Evolutionary conservation across 2,329 filamentous ascomycete species (phyloP), one percentile per base, ranked within the genome.

Genomic region (Cercospora janseana): DNA sequence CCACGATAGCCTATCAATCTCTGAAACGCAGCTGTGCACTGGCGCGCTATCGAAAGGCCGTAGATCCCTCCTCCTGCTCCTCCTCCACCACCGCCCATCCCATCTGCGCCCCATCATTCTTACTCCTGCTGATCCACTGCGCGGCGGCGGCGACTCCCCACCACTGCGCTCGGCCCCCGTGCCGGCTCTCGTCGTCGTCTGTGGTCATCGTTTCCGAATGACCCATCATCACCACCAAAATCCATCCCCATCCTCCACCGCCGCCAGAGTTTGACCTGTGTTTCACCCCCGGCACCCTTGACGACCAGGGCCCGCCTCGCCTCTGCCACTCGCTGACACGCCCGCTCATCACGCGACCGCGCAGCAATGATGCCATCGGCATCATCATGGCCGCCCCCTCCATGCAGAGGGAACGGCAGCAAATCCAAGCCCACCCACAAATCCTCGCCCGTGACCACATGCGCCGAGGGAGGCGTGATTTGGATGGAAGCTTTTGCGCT

Each of bases 261-360:
- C 27, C 44, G 32, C 44, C 44, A 46, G 32, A 46, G 44, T 46
- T 46, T 46, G 29, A 35, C 44, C 23, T 46, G 44, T 27, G 44
- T 46, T 46, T 46, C 29, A 46, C 13, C 4, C 12, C 21, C 18
- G n/a, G 9, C 24, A 23, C 31, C 31, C 34, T 21, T 20, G 15
- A 21, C 24, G 18, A 21, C 34, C 34, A 38, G n/a, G n/a, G n/a
- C n/a, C n/a, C 34, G 34, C 34, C 34, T 4, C 12, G 15, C 15
- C 31, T 18, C 15, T 38, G 34, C 34, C n/a, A n/a, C n/a, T n/a
- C n/a, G n/a, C n/a, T n/a, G 34, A 38, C 18, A 38, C 34, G 12
- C 13, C 24, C 2, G 12, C 4, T 21, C 16, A 21, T 38, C 34
- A 38, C 34, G 34, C 34, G 34, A 38, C 34, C 18, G 34, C n/a